A percentile compares a stretch with the other conserved stretches of the same genome.
phyloP scores from a whole-genome alignment of 2,329 filamentous ascomycete species.

The Xylaria sp. region DNA sequence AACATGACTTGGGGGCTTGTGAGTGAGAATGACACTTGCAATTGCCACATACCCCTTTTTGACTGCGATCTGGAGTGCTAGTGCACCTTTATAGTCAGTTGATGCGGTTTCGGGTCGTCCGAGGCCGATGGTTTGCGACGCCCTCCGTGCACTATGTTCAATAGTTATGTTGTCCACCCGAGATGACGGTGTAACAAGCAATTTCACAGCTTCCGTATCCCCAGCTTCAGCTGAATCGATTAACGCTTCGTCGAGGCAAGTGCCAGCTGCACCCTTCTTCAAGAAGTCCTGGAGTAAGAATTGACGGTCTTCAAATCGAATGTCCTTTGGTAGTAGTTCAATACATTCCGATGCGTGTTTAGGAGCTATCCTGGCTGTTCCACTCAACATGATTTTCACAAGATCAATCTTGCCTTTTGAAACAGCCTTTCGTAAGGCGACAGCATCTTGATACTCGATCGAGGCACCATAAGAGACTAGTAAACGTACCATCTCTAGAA shows the following conservation, averaged over 20 bases:
- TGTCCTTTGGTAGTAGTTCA: constrained; percentile 58
- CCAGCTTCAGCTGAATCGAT: constrained; percentile 60
- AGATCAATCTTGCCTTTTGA: constrained; percentile 58
- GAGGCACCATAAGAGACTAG: constrained; percentile 65
- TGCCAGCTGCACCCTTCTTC: constrained; percentile 61
- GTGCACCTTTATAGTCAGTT: constrained; percentile 61
- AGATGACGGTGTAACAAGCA: constrained; percentile 62
- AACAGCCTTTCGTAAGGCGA: constrained; percentile 61
- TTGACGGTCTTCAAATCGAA: constrained; percentile 57
- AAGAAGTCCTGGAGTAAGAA: constrained; percentile 59
- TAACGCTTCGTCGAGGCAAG: constrained; percentile 59
- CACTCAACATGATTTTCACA: constrained; percentile 58
- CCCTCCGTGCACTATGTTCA: constrained; percentile 44
- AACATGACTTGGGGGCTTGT: constrained; percentile 57
- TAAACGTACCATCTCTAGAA: constrained; percentile 65
- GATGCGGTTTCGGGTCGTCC: constrained; percentile 62
- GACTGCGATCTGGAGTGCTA: constrained; percentile 62
- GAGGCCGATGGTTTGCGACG: constrained; percentile 49
- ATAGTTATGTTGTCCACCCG: constrained; percentile 49
- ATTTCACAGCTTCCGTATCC: constrained; percentile 58
- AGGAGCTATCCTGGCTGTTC: constrained; percentile 56
- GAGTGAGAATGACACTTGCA: constrained; percentile 58
- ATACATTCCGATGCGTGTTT: constrained; percentile 62
- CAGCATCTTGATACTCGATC: constrained; percentile 63
- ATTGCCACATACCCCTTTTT: constrained; percentile 57